Percentiles rank a stretch among this genome's conserved stretches.
Conservation (phyloP, 2,329 filamentous ascomycete species). For the Lanzia echinophila region DNA sequence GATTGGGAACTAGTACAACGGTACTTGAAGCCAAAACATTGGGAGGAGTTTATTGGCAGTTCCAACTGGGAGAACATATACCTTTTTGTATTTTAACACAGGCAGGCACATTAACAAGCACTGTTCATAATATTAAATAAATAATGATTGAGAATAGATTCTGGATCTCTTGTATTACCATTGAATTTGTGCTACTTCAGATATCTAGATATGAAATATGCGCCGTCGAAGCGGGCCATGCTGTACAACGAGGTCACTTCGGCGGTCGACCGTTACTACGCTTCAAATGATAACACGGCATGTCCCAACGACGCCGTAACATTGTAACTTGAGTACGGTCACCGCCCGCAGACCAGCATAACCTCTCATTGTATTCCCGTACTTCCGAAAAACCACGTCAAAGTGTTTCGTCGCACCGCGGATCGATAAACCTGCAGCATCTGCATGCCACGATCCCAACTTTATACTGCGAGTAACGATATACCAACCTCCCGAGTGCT, state of each 20-base stretch:
- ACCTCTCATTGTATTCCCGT: background rate
- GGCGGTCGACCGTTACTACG: background rate
- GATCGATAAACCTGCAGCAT: constrained; percentile 2
- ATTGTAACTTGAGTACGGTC: background rate
- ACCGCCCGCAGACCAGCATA: background rate
- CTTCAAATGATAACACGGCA: background rate
- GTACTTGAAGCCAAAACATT: background rate
- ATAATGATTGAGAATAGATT: background rate
- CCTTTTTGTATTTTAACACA: constrained; percentile 5
- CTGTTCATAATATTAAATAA: constrained; percentile 3
- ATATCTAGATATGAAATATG: background rate
- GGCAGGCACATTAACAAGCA: background rate
- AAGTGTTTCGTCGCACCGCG: background rate
- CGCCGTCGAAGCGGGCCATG: background rate
- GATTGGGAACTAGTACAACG: constrained; percentile 4
- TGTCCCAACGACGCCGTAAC: background rate
- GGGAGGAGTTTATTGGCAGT: background rate
- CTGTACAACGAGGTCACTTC: constrained; percentile 4
- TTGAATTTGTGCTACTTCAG: background rate
- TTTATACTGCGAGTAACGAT: background rate
- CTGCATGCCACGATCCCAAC: background rate
- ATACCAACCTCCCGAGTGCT: background rate
- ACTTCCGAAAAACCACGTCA: constrained; percentile 7
- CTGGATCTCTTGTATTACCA: background rate
- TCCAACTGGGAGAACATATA: background rate